These are phyloP conservation scores for Coemansia sp. DNA, from an alignment of 192 early-diverging fungal genomes.

Conservation along the genomic window DNA sequence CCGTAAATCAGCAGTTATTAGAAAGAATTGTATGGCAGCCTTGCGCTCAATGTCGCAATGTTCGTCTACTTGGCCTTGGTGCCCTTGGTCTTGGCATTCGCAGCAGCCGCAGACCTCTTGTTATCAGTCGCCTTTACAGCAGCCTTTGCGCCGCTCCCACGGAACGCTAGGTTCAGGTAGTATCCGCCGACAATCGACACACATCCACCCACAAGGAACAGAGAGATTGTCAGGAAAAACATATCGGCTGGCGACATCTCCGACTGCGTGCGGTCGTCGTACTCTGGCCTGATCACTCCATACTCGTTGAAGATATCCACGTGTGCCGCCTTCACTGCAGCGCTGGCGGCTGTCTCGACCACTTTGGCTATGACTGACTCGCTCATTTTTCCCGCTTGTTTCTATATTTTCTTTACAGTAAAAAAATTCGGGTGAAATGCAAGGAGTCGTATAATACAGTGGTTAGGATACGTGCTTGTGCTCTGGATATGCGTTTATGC, in stretches of 20 bases:
- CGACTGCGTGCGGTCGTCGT: conserved; percentile 50
- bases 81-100: conserved; percentile 6
- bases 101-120: conserved; percentile 15
- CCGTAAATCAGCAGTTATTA: not conserved
- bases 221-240: conserved; percentile 55
- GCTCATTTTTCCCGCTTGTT: conserved; percentile 28
- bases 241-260: conserved; percentile 58
- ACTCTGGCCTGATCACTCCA: conserved; percentile 53
- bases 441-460: not conserved
- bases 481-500: not conserved
- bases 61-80: conserved; percentile 10
- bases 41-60: not conserved
- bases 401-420: not conserved
- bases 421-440: not conserved
- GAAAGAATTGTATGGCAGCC: not conserved
- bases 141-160: conserved; percentile 29
- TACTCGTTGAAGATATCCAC: conserved; percentile 51
- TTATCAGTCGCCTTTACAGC: conserved; percentile 32
- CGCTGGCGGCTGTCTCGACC: conserved; percentile 37
- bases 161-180: conserved; percentile 54
- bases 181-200: conserved; percentile 56
- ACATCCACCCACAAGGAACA: conserved; percentile 56
- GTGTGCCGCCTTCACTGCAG: conserved; percentile 27
- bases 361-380: conserved; percentile 38
- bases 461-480: not conserved